Base-by-base conservation (phyloP, 2,329 filamentous ascomycete species). In the Xylariaceae sp. region DNA sequence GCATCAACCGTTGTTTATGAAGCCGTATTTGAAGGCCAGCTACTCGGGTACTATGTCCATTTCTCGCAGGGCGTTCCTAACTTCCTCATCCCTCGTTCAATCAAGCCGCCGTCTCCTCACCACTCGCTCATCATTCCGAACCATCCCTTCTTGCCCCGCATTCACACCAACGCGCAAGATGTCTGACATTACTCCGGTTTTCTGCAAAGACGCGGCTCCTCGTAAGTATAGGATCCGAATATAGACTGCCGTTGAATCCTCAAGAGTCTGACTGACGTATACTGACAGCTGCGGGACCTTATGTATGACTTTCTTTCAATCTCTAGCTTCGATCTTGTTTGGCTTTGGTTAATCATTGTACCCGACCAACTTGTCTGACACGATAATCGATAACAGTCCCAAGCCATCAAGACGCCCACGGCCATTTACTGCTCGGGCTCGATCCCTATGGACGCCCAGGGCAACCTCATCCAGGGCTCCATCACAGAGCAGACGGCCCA, bases 371-470 rank as follows among this genome's bases (percentile, higher is more conserved):
- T 28, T 26, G 16, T 38, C 45, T 47, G 18, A 42, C 33, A 12
- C 27, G 23, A 31, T 18, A 14, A 24, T 35, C 35, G 29, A 15
- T 40, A 41, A 43, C 51, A 81, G 76, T 80, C 77, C 48, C 78
- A 82, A 59, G 78, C 78, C 55, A 74, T 81, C 65, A 81, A 80
- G 67, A 82, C 78, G 44, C 69, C 76, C 15, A 69, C 67, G 37
- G 74, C 76, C 58, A 79, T 83, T 65, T 82, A 80, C 68, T 78
- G 74, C 68, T 82, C 78, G 9, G 78, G 78, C 40, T 77, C 86
- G 65, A 89, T 94, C 59, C 88, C 87, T 43, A 67, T 73, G 47
- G 76, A 74, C 47, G 64, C 71, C 41, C 62, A 71, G 39, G 77
- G 76, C 47, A 70, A 68, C 55, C 64, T 80, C 36, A 53, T 79